Base-by-base conservation (phyloP, 73 alveolate species). In the Paramecium octaurelia region DNA sequence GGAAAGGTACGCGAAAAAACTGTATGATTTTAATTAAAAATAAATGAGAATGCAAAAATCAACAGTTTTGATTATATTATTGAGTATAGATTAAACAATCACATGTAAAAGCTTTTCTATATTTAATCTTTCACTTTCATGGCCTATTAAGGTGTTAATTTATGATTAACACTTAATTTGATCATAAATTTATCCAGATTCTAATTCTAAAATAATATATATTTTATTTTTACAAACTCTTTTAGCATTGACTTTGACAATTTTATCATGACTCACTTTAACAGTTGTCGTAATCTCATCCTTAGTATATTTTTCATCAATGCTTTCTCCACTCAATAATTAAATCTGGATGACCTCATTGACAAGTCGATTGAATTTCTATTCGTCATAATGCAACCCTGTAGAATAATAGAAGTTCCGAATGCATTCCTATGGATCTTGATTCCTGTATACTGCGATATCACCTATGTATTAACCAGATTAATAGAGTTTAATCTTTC, bases 201-300 rank as follows among this genome's bases (percentile, higher is more conserved):
- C 84, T 64, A 27, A 64, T 64, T 64, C 84, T 27, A 54, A 18
- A 27, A 64, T 64, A 64, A 27, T 64, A 27, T 64, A 31, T 64
- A 64, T 31, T 31, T 64, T 64, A 64, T 64, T 64, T 20, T 64
- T 64, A 64, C 84, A 64, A 64, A 64, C 84, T 64, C 84, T 64
- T 31, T 64, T 64, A 14, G 84, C 84, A 64, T 64, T 64, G 8
- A 64, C 46, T 64, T 34, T 64, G 12, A 64, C 46, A 23, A 64
- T 64, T 34, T 64, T 64, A 27, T 64, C 84, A 64, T 64, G 84
- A 64, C 50, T 64, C 50, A 64, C 84, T 64, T 64, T 64, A 40
- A 40, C 48, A 40, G 48, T 40, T 8, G 48, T 40, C 2, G 10
- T 24, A 31, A 64, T 64, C 11, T 64, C 84, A 24, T 64, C 46